Percentiles rank a stretch among this genome's conserved stretches.
phyloP scores from a whole-genome alignment of 306 rosid genomes.

The Casuarina glauca region DNA sequence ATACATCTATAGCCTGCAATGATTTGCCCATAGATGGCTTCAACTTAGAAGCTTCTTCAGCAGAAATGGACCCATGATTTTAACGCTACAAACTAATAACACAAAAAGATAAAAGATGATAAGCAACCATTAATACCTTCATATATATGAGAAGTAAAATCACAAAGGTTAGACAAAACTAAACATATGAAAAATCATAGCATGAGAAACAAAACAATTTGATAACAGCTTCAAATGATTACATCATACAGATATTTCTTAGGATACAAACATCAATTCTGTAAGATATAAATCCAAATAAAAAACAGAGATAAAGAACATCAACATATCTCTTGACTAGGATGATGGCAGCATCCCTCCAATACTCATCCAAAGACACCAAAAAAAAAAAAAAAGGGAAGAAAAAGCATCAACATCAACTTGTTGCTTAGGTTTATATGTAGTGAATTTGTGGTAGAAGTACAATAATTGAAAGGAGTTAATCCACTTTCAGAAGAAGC shows the following conservation, averaged over 20 bases:
- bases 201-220: neutral
- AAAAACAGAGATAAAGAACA: neutral
- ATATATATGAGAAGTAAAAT: neutral
- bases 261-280: neutral
- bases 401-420: neutral
- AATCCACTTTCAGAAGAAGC: neutral
- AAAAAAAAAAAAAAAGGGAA: neutral
- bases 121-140: slow-evolving; percentile 3
- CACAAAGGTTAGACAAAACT: neutral
- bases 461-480: neutral
- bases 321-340: neutral
- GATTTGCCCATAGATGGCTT: too few relatives aligned
- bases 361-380: neutral
- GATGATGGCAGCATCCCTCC: neutral
- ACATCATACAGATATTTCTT: neutral
- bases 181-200: neutral
- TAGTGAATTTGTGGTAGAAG: neutral
- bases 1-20: too few relatives aligned
- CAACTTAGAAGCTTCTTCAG: too few relatives aligned
- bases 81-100: slow-evolving; percentile 34
- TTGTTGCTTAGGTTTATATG: neutral
- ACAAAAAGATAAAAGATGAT: slow-evolving; percentile 8
- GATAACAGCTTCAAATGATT: neutral
- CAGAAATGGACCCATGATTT: too few relatives aligned
- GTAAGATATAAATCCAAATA: neutral